These are phyloP conservation scores for Trametopsis cervina DNA, from an alignment of 768 basidiomycete genomes.

Conservation along the genomic window DNA sequence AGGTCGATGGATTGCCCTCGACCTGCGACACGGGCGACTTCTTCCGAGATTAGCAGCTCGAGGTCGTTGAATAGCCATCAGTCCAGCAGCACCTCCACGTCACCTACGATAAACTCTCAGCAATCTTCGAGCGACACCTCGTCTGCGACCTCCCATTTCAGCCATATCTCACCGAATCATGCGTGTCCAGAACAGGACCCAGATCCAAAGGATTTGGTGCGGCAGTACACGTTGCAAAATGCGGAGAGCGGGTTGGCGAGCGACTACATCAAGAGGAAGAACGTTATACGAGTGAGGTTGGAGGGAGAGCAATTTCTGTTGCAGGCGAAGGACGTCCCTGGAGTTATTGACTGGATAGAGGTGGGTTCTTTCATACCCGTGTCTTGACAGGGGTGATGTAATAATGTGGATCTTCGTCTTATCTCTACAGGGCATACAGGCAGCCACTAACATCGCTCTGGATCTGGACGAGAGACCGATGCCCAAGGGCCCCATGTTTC, in stretches of 20 bases:
- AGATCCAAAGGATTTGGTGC: conserved; percentile 47
- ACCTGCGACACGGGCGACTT: conserved; percentile 11
- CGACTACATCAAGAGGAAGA: conserved; percentile 89
- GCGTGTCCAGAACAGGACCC: conserved; percentile 22
- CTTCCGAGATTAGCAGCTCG: conserved; percentile 5
- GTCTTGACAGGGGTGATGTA: neutral
- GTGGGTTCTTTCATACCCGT: conserved; percentile 33
- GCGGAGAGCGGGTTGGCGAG: conserved; percentile 94
- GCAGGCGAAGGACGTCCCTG: conserved; percentile 76
- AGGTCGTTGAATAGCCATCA: conserved; percentile 2
- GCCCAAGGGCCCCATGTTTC: conserved; percentile 86
- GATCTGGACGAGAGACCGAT: conserved; percentile 90
- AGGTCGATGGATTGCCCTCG: conserved; percentile 9
- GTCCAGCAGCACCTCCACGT: conserved; percentile 1
- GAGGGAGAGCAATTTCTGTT: conserved; percentile 97
- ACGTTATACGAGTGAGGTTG: conserved; percentile 86
- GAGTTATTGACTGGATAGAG: conserved; percentile 96
- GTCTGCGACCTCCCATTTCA: conserved; percentile 9
- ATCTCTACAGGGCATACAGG: conserved; percentile 69
- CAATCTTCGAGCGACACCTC: neutral
- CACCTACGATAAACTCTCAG: neutral
- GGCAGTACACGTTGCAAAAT: conserved; percentile 74
- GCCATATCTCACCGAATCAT: conserved; percentile 3
- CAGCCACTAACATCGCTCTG: conserved; percentile 84
- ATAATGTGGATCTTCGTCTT: conserved; percentile 4